Evolutionary conservation across 2,329 filamentous ascomycete genomes (phyloP).

Genomic region (Cladophialophora yegresii): DNA sequence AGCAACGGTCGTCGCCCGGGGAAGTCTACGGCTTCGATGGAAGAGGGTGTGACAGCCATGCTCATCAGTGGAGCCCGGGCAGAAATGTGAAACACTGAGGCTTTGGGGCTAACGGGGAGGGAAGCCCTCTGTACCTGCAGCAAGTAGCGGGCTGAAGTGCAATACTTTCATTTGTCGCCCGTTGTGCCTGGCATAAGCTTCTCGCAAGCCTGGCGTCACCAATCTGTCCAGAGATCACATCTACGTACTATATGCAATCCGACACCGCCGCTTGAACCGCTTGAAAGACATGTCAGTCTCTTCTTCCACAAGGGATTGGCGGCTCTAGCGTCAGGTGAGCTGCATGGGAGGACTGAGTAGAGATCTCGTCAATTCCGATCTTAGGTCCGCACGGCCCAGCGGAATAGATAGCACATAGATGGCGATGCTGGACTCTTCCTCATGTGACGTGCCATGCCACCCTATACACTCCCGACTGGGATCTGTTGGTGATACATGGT

Average conservation of each 20-base stretch:
- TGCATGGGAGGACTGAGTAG: neutral
- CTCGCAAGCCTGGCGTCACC: constrained; percentile 6
- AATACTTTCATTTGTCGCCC: constrained; percentile 9
- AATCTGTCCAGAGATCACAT: neutral
- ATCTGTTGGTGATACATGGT: neutral
- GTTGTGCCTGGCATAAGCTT: constrained; percentile 19
- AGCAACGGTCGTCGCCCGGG: constrained; percentile 6
- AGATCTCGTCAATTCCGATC: neutral
- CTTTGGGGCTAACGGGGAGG: constrained; percentile 1
- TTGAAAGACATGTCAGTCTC: neutral
- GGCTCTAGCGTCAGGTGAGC: neutral
- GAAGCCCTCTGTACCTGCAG: constrained; percentile 1
- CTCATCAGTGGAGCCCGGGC: constrained; percentile 14
- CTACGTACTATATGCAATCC: neutral
- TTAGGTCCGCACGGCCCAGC: neutral
- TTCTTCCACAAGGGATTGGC: neutral
- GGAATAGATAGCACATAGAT: neutral
- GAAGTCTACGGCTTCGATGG: neutral
- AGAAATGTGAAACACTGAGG: constrained; percentile 24
- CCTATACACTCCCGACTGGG: neutral
- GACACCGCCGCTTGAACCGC: neutral
- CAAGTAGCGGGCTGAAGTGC: neutral
- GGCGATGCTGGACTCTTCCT: neutral
- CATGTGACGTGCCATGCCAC: neutral
- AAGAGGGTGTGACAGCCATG: constrained; percentile 15